Base-by-base conservation (phyloP, 805 yeast species). In the Kuraishia piskuri region DNA sequence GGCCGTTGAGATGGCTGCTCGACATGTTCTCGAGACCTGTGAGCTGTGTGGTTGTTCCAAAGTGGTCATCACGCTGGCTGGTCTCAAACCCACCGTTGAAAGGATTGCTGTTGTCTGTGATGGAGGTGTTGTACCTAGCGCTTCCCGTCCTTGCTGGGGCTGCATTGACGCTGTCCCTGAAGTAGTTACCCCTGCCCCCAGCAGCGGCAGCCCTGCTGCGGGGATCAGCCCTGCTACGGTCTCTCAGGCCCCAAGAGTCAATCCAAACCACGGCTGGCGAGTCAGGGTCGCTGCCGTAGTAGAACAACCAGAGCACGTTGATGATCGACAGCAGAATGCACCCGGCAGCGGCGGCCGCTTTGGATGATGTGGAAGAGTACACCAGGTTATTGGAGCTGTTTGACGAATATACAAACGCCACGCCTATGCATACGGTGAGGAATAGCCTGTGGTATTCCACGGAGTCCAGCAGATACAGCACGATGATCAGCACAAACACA, bases 281-380 rank as follows among this genome's bases (percentile, higher is more conserved):
- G 51, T 88, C 88, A 52, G 88, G 88, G 56, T 92, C 92, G 22
- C 95, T 86, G 25, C 98, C 98, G 65, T 86, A 88, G 69, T 90
- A 91, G 55, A 90, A 74, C 48, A 92, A 75, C 96, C 97, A 94
- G 55, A 88, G 71, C 50, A 91, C 65, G 66, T 94, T 90, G 56
- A 89, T 75, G 67, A 92, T 89, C 19, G 94, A 83, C 48, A 90
- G 71, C 50, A 92, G 72, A 54, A 92, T 88, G 59, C 88, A 86
- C 6, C 99, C 98, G 0, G 98, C 97, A 2, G 96, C 88, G 7
- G 96, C 91, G 23, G 97, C 95, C 51, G 88, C 87, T 56, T 79
- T 75, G 17, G 85, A 79, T 0, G 94, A 74, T 20, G 79, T 77
- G 22, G 72, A 68, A 23, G 81, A 69, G 72, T 92, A 94, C 26